Percentiles rank a stretch among this genome's conserved stretches.
Conservation (phyloP, 1,139 yeast genomes). For the Groenewaldozyma sp. region DNA sequence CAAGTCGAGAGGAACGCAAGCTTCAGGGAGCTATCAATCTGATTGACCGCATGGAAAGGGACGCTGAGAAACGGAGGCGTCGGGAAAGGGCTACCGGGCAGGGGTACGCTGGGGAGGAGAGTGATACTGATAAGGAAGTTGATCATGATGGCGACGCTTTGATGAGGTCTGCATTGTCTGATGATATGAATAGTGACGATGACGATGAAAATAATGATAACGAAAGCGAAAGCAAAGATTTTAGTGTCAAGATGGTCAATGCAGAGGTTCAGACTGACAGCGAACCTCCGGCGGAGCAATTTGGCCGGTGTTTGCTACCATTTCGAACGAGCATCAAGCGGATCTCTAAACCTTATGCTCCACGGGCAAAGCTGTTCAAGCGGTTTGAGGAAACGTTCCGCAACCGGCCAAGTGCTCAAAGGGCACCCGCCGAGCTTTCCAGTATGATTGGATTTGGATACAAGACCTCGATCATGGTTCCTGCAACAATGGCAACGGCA, state of each 20-base stretch:
- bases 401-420: no score
- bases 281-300: not conserved
- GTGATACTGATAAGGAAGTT: constrained; percentile 3
- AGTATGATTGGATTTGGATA: not conserved
- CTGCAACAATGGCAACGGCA: no score
- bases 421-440: not conserved
- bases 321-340: not conserved
- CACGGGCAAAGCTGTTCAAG: no score
- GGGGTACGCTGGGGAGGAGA: constrained; percentile 1
- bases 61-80: constrained; percentile 10
- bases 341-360: no score
- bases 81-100: not conserved
- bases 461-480: not conserved
- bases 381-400: no score
- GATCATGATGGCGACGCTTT: not conserved
- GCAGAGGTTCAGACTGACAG: not conserved
- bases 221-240: constrained; percentile 2
- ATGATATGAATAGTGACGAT: constrained; percentile 2
- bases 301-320: not conserved
- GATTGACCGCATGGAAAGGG: constrained; percentile 19
- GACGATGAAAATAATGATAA: constrained; percentile 4
- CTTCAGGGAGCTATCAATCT: constrained; percentile 23
- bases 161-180: not conserved
- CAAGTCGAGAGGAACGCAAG: constrained; percentile 24
- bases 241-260: constrained; percentile 2